Percentiles rank a stretch among this genome's conserved stretches.
Evolutionary conservation across 1,284 basidiomycete species (phyloP).

Genomic region (Hymenochaete sp.): DNA sequence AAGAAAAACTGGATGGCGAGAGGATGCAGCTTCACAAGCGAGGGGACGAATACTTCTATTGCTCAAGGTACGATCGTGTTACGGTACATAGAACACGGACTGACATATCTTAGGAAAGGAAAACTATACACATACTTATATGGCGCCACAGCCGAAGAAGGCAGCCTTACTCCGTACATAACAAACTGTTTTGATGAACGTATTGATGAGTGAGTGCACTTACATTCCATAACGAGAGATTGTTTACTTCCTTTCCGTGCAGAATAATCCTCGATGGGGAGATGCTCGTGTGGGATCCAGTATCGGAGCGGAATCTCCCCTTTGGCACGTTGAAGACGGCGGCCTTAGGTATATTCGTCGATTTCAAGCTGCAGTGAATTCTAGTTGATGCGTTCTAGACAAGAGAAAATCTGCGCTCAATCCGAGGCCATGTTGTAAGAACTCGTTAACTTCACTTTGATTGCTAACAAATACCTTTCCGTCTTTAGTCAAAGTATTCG

Average conservation of each 20-base stretch:
- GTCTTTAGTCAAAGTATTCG: constrained; percentile 82
- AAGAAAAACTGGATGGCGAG: constrained; percentile 95
- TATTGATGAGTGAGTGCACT: constrained; percentile 63
- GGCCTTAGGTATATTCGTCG: constrained; percentile 51
- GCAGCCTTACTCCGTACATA: constrained; percentile 82
- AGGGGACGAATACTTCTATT: constrained; percentile 84
- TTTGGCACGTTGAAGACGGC: constrained; percentile 91
- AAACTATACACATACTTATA: constrained; percentile 93
- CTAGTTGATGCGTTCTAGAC: constrained; percentile 34
- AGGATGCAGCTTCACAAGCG: constrained; percentile 89
- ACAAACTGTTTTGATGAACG: constrained; percentile 63
- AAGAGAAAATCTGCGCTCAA: constrained; percentile 60
- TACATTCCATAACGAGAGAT: background rate
- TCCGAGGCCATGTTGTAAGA: constrained; percentile 82
- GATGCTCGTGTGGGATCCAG: constrained; percentile 95
- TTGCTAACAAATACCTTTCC: constrained; percentile 2
- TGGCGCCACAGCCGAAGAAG: constrained; percentile 69
- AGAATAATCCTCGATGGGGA: constrained; percentile 93
- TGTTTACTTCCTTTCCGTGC: background rate
- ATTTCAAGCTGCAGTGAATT: background rate
- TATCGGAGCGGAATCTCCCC: constrained; percentile 75
- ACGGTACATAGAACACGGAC: constrained; percentile 3
- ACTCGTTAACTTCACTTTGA: background rate
- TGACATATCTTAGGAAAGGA: constrained; percentile 55
- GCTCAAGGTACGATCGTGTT: constrained; percentile 56